Base-by-base conservation (phyloP, 208 protist genomes). In the Leishmania lainsoni region DNA sequence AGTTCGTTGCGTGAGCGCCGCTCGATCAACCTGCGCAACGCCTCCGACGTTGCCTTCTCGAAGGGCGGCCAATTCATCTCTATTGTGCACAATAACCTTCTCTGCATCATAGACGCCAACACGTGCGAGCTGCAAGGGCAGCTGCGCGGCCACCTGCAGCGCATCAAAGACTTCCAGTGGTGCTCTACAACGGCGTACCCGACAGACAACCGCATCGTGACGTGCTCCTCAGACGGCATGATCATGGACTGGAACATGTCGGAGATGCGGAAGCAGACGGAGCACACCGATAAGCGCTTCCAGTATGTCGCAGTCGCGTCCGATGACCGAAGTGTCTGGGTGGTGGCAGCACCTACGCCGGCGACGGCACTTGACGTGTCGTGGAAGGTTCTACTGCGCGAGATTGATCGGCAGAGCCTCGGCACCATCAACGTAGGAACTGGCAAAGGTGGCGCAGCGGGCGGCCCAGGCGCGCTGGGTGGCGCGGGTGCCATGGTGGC, bases 31-130 rank as follows among this genome's bases (percentile, higher is more conserved):
- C 93, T 99, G 66, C 90, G 96, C 72, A 92, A 93, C 78, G 97
- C 92, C 74, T 81, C 86, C 14, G 95, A 97, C 83, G 96, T 97
- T 16, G 87, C 91, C 72, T 99, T 98, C 85, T 94, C 94, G 17
- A 87, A 96, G 56, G 98, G 98, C 45, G 98, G 98, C 16, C 97
- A 99, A 59, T 94, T 95, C 81, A 98, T 99, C 86, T 97, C 98
- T 14, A 83, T 98, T 61, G 95, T 95, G 58, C 96, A 99, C 82
- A 92, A 94, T 56, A 98, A 98, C 85, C 84, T 98, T 49, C 93
- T 99, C 73, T 93, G 99, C 59, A 86, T 99, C 22, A 99, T 97
- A 81, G 91, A 95, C 66, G 97, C 96, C 20, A 94, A 95, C 77
- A 99, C 98, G 32, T 98, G 95, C 75, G 96, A 99, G 91, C 78